Evolutionary conservation across 129 eudicot genomes (phyloP).

Genomic region (Pulicaria dysenterica): DNA sequence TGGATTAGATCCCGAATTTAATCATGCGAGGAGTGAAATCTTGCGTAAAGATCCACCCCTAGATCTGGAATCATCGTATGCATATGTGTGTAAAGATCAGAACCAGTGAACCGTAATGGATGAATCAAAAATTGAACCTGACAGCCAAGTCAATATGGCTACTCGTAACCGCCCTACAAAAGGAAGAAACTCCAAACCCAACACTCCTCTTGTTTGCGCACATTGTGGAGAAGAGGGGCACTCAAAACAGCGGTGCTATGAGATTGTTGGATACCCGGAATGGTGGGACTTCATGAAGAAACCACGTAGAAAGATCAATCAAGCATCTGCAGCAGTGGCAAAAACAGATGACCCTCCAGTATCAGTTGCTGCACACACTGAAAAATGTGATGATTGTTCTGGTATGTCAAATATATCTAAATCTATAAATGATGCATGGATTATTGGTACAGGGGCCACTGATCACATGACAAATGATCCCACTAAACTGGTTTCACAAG

Average conservation of each 20-base stretch:
- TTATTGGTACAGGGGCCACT: constrained; percentile 24
- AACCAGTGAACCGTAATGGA: constrained; percentile 6
- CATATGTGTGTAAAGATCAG: too few species aligned
- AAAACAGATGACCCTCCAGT: not conserved
- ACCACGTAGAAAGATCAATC: constrained; percentile 16
- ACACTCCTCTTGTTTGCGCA: not conserved
- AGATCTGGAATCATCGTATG: constrained; percentile 3
- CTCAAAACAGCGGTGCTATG: constrained; percentile 20
- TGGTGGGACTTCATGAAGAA: constrained; percentile 20
- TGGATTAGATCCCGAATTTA: constrained; percentile 9
- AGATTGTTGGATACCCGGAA: too few species aligned
- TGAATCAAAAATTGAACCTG: constrained; percentile 5
- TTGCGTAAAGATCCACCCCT: constrained; percentile 17
- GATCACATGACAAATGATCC: constrained; percentile 29
- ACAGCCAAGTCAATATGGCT: not conserved
- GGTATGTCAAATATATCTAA: constrained; percentile 15
- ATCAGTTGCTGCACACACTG: constrained; percentile 5
- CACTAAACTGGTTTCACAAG: not conserved
- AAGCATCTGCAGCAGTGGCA: not conserved
- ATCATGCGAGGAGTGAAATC: constrained; percentile 17
- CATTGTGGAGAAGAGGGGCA: constrained; percentile 25
- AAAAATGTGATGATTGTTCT: not conserved
- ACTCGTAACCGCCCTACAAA: not conserved
- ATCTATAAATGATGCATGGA: constrained; percentile 15
- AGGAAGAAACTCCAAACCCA: constrained; percentile 5